Evolutionary conservation across 257 asterid species (phyloP).

Genomic region (Solanum tarapatanum): DNA sequence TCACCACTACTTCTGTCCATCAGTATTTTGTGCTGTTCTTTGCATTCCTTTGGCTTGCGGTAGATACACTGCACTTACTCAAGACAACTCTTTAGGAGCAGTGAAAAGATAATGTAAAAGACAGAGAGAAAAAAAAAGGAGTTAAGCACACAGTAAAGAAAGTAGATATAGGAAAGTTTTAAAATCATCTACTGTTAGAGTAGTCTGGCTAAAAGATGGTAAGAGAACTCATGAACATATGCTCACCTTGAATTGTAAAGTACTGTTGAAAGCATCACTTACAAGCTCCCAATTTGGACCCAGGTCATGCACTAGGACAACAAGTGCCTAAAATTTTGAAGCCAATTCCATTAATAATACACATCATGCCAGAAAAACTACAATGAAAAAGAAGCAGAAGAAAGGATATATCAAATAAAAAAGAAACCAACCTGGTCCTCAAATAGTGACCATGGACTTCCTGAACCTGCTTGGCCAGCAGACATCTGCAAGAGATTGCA

Average conservation of each 20-base stretch:
- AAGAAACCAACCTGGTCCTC: constrained; percentile 72
- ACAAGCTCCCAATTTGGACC: constrained; percentile 99
- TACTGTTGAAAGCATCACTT: constrained; percentile 83
- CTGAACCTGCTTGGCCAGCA: constrained; percentile 57
- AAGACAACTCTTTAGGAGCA: neutral
- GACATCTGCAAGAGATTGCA: constrained; percentile 37
- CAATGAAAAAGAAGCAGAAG: neutral
- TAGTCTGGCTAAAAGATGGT: neutral
- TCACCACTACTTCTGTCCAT: constrained; percentile 71
- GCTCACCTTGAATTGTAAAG: constrained; percentile 84
- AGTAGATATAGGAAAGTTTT: neutral
- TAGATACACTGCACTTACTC: constrained; percentile 45
- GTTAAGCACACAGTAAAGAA: neutral
- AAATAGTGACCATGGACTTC: constrained; percentile 75
- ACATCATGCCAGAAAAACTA: neutral
- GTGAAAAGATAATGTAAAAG: neutral
- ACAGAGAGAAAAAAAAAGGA: neutral
- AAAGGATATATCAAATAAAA: neutral
- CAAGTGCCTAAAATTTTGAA: constrained; percentile 60
- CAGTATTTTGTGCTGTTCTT: constrained; percentile 67
- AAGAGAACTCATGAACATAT: neutral
- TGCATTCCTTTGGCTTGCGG: constrained; percentile 93
- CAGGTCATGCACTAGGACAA: constrained; percentile 91
- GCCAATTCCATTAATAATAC: neutral
- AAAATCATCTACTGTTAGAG: neutral